A percentile compares a stretch with the other conserved stretches of the same genome.
Evolutionary conservation across 306 rosid species (phyloP).

Genomic region (Quercus alba): DNA sequence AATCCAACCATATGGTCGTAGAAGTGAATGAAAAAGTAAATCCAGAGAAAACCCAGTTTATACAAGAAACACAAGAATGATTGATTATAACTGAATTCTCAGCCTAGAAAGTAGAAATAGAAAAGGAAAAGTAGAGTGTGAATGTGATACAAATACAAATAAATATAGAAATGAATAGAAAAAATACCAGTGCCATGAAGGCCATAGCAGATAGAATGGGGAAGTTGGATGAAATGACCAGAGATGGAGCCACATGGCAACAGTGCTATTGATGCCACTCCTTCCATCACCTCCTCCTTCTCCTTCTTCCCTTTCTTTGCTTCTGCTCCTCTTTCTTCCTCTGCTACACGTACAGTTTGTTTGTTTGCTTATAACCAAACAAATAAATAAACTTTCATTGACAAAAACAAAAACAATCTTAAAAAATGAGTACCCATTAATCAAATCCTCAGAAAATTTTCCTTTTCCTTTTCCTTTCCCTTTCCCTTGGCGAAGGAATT

Average conservation of each 20-base stretch:
- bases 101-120: neutral
- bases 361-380: neutral
- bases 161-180: neutral
- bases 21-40: neutral
- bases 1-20: neutral
- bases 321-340: slow-evolving; percentile 27
- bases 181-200: slow-evolving; percentile 72
- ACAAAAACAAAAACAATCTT: neutral
- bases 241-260: slow-evolving; percentile 81
- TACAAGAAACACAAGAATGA: neutral
- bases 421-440: neutral
- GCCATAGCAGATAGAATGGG: slow-evolving; percentile 73
- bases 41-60: neutral
- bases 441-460: neutral
- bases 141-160: neutral
- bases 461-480: neutral
- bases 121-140: neutral
- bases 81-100: neutral
- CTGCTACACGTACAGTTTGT: slow-evolving; percentile 10
- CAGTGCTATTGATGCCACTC: slow-evolving; percentile 86
- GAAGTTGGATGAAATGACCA: slow-evolving; percentile 84
- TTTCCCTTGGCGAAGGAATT: neutral
- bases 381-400: neutral
- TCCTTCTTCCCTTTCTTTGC: slow-evolving; percentile 18
- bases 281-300: slow-evolving; percentile 61